phyloP scores from a whole-genome alignment of 371 early-diverging fungal species.

The Rhizopus stolonifer region DNA sequence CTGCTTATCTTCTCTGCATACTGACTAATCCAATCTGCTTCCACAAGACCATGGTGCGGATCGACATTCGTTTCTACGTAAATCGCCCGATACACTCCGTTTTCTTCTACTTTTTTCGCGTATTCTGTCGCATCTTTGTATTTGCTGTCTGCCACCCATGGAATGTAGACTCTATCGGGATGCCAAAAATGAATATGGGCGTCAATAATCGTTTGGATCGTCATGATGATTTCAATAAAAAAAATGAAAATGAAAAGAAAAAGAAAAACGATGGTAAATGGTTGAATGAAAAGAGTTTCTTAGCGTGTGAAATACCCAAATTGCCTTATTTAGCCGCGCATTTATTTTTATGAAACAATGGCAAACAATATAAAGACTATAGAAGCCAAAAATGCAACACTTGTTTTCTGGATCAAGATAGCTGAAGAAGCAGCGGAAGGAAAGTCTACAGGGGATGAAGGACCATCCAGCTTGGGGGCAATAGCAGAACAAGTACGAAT shows the following conservation, averaged over 20 bases:
- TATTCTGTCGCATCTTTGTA: constrained; percentile 24
- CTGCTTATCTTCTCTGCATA: constrained; percentile 23
- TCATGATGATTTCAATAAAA: not conserved
- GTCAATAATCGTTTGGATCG: constrained; percentile 24
- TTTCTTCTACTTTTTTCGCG: constrained; percentile 1
- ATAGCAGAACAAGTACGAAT: constrained; percentile 29
- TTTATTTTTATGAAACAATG: not conserved
- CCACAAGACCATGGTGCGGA: constrained; percentile 31
- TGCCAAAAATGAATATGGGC: constrained; percentile 50
- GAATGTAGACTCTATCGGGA: constrained; percentile 30
- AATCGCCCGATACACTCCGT: constrained; percentile 4
- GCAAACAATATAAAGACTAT: not conserved
- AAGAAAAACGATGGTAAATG: not conserved
- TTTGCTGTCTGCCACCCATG: constrained; percentile 32
- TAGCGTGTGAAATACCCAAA: too few species aligned
- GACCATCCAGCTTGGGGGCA: constrained; percentile 19
- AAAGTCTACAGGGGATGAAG: not conserved
- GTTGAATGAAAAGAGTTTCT: too few species aligned
- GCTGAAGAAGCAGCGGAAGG: not conserved
- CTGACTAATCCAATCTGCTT: constrained; percentile 40
- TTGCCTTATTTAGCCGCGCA: too few species aligned
- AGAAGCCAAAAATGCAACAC: not conserved
- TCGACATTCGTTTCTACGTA: constrained; percentile 37
- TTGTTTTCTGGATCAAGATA: not conserved
- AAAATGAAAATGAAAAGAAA: not conserved